phyloP scores from a whole-genome alignment of 2,329 filamentous ascomycete species.

The Domatiomyces catenatus region DNA sequence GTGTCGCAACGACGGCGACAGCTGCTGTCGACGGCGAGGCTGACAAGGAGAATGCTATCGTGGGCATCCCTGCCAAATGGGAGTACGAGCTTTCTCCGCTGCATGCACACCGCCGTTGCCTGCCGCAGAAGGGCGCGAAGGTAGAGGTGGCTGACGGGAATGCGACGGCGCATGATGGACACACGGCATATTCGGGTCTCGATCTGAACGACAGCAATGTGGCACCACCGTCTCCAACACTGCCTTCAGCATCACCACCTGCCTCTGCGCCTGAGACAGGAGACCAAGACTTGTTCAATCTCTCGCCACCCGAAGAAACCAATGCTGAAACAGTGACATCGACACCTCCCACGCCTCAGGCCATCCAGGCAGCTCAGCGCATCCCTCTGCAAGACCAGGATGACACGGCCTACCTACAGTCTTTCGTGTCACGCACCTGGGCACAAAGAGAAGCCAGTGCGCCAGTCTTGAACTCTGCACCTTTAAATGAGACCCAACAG shows the following conservation, averaged over 20 bases:
- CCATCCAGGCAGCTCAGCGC: neutral
- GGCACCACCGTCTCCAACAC: neutral
- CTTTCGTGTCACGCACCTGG: constrained; percentile 13
- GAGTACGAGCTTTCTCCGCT: neutral
- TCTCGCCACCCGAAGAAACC: neutral
- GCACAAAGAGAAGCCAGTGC: constrained; percentile 1
- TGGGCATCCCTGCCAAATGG: neutral
- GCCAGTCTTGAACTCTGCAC: neutral
- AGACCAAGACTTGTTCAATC: neutral
- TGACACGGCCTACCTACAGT: constrained; percentile 16
- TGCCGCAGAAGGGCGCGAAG: neutral
- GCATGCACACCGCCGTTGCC: neutral
- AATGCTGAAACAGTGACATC: neutral
- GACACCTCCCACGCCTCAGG: neutral
- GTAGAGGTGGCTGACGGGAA: neutral
- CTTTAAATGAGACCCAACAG: neutral
- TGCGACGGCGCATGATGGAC: neutral
- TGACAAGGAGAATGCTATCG: constrained; percentile 12
- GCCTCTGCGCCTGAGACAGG: neutral
- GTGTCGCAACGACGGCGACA: neutral
- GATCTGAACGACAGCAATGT: neutral
- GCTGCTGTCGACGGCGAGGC: neutral
- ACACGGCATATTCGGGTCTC: neutral
- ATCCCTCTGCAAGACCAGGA: constrained; percentile 8
- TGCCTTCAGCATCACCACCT: neutral